These are phyloP conservation scores for Fonsecaea nubica DNA, from an alignment of 2,329 filamentous ascomycete species.

Conservation along the genomic window DNA sequence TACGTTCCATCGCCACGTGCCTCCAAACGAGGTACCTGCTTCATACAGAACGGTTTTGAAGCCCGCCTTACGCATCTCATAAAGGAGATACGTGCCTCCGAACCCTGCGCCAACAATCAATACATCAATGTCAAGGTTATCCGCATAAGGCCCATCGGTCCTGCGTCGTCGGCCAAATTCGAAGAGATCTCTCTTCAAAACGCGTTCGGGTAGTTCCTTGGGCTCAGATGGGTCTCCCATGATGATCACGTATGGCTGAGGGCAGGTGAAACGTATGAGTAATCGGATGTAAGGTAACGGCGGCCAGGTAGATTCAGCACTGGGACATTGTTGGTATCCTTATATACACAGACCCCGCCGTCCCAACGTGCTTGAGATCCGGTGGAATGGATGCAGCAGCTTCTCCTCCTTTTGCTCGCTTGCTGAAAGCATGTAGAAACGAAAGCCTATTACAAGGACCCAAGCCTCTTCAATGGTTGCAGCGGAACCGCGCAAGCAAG, in stretches of 20 bases:
- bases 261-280: neutral
- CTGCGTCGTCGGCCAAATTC: conserved; percentile 29
- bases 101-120: conserved; percentile 44
- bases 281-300: conserved; percentile 1
- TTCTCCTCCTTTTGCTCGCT: conserved; percentile 24
- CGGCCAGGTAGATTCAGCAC: neutral
- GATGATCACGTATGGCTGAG: neutral
- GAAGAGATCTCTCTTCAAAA: conserved; percentile 31
- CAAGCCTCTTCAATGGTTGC: conserved; percentile 15
- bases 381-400: conserved; percentile 30
- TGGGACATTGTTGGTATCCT: conserved; percentile 2
- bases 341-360: conserved; percentile 17
- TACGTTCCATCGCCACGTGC: conserved; percentile 49
- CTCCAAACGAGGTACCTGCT: conserved; percentile 54
- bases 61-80: conserved; percentile 60
- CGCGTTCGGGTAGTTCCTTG: conserved; percentile 31
- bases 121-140: conserved; percentile 41
- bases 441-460: neutral
- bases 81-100: conserved; percentile 59
- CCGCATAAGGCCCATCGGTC: conserved; percentile 35
- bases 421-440: neutral
- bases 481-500: conserved; percentile 23
- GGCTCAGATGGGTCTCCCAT: conserved; percentile 35
- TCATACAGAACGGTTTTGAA: conserved; percentile 60
- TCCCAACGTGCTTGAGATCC: conserved; percentile 3